Evolutionary conservation across 257 asterid genomes (phyloP), one percentile per base, ranked within the genome.

Genomic region (Primulina huaijiensis): DNA sequence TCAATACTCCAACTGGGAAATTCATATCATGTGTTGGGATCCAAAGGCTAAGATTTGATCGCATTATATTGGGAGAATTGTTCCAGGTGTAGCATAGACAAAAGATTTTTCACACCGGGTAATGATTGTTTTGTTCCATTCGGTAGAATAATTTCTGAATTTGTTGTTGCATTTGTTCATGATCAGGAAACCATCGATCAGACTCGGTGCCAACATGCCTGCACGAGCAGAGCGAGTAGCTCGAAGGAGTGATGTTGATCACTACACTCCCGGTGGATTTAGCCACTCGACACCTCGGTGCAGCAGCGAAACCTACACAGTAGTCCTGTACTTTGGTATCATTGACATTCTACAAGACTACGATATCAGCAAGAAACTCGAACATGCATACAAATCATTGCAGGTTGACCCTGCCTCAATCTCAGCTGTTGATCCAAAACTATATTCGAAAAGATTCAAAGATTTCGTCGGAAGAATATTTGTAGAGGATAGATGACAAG

Each of bases 201-300:
- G 87, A 69, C 79, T 93, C n/a, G 99, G 99, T 14, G 92, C 96
- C 3, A 93, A 93, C 89, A 87, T 89, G 99, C 99, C 99, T 20
- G 99, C 99, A 5, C 82, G 99, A 68, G 97, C 92, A 21, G 94
- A 90, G 76, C 84, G 85, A 64, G 78, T 87, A 60, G 87, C 81
- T 65, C 85, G 98, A 9, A 86, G 89, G 85, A 92, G 98, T 43
- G 92, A 87, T 67, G 87, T 87, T 38, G 89, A 90, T 72, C 92
- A 77, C 70, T 86, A 83, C 79, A 72, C 85, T 31, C 76, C 84
- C 0, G 87, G 92, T 63, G 84, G 92, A 27, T 70, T 78, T 17
- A 70, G 78, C 77, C 79, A 74, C 52, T 37, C 81, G 80, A 77
- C 76, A 1, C 82, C 78, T 66, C 80, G 87, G 0, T 78, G 81